Conservation (phyloP, 805 yeast species). For the Saturnispora sanitii region DNA sequence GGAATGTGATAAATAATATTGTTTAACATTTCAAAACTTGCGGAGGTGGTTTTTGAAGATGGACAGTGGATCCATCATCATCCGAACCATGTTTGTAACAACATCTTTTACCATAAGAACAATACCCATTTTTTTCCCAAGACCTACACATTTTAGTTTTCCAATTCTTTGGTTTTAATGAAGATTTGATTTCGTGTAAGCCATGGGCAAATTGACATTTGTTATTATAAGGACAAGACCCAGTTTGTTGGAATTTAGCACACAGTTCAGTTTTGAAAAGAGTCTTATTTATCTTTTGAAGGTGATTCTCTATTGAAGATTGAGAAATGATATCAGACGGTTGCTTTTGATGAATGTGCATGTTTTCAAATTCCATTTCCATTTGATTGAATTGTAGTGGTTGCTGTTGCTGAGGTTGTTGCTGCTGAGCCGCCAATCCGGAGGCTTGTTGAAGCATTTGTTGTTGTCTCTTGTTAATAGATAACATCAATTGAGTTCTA, state of each 20-base stretch:
- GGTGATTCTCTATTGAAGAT: background rate
- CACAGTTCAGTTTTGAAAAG: constrained; percentile 88
- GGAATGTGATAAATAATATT: background rate
- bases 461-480: constrained; percentile 5
- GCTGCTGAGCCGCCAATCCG: background rate
- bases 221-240: constrained; percentile 75
- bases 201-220: constrained; percentile 97
- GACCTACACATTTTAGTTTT: constrained; percentile 86
- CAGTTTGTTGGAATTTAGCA: constrained; percentile 60
- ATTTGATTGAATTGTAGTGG: too few species aligned
- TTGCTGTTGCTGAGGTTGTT: constrained; percentile 2
- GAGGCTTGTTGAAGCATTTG: background rate
- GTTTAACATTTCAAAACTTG: constrained; percentile 1
- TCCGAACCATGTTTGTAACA: constrained; percentile 73
- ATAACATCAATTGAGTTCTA: constrained; percentile 4
- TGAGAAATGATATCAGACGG: background rate
- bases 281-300: constrained; percentile 13
- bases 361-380: too few species aligned
- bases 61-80: constrained; percentile 14
- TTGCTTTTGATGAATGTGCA: background rate
- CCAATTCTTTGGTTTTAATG: constrained; percentile 74
- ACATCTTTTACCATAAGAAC: constrained; percentile 86
- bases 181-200: constrained; percentile 56
- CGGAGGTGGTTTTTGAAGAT: constrained; percentile 6
- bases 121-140: constrained; percentile 72